A percentile compares a stretch with the other conserved stretches of the same genome.
Conservation (phyloP, 2,329 filamentous ascomycete species). For the Didymella lethalis region DNA sequence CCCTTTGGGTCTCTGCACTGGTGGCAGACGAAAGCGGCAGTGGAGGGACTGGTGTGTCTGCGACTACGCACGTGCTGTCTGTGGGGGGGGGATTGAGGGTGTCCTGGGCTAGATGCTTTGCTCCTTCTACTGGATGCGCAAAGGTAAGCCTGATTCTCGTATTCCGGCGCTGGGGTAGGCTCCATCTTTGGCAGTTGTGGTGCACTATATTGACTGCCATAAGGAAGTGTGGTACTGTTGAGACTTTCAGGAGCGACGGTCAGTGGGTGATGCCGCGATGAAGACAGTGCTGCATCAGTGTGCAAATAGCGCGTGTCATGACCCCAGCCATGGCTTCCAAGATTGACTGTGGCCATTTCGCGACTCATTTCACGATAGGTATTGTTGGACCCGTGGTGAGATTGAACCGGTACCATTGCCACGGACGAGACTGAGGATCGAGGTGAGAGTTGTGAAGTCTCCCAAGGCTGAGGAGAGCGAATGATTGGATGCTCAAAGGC, state of each 20-base stretch:
- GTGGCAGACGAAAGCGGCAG: conserved; percentile 68
- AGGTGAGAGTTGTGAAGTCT: conserved; percentile 40
- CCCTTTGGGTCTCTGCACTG: conserved; percentile 71
- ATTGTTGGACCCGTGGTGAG: conserved; percentile 43
- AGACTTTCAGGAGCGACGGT: conserved; percentile 48
- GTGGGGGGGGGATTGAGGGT: conserved; percentile 5
- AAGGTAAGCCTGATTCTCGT: conserved; percentile 21
- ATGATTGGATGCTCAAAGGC: conserved; percentile 46
- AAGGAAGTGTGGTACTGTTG: conserved; percentile 31
- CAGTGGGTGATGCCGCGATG: conserved; percentile 30
- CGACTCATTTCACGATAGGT: conserved; percentile 36
- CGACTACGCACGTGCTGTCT: conserved; percentile 25
- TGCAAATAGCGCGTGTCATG: conserved; percentile 31
- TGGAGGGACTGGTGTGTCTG: conserved; percentile 28
- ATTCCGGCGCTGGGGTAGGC: conserved; percentile 22
- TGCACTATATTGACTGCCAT: conserved; percentile 37
- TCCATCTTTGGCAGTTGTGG: conserved; percentile 18
- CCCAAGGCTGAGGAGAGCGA: conserved; percentile 44
- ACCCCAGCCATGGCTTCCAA: conserved; percentile 40
- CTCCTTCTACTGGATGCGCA: conserved; percentile 25
- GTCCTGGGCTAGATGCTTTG: conserved; percentile 22
- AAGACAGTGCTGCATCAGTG: conserved; percentile 24
- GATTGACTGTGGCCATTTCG: conserved; percentile 18
- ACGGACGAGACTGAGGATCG: conserved; percentile 46
- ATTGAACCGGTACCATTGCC: conserved; percentile 45